phyloP scores from a whole-genome alignment of 1,284 basidiomycete species.

The Cryptococcus hybrid region DNA sequence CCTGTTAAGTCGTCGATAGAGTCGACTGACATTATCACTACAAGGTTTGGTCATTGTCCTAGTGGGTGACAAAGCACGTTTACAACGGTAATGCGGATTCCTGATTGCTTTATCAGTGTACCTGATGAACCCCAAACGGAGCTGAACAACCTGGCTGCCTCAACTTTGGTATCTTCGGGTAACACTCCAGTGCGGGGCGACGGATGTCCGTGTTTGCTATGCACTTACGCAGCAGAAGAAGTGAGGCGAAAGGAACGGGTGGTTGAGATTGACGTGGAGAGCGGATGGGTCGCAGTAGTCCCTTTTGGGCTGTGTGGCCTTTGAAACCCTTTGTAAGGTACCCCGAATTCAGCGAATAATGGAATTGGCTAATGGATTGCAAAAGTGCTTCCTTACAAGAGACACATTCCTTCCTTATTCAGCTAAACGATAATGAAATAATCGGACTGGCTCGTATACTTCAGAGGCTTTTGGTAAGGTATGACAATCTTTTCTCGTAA shows the following conservation, averaged over 20 bases:
- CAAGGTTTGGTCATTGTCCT: slow-evolving; percentile 77
- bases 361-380: too few species aligned
- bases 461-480: slow-evolving; percentile 66
- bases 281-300: slow-evolving; percentile 81
- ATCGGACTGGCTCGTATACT: slow-evolving; percentile 64
- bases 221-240: slow-evolving; percentile 80
- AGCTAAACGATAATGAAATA: slow-evolving; percentile 63
- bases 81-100: not conserved
- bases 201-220: slow-evolving; percentile 70
- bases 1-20: not conserved
- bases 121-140: slow-evolving; percentile 71
- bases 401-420: slow-evolving; percentile 69
- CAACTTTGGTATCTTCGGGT: slow-evolving; percentile 11
- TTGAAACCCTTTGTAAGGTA: slow-evolving; percentile 70
- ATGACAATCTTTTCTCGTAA: slow-evolving; percentile 72
- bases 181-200: slow-evolving; percentile 41
- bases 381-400: slow-evolving; percentile 70
- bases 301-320: slow-evolving; percentile 98
- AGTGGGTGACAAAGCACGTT: slow-evolving; percentile 25
- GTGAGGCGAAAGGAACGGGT: slow-evolving; percentile 62
- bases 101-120: slow-evolving; percentile 43
- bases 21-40: not conserved
- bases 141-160: slow-evolving; percentile 56
- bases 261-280: slow-evolving; percentile 62
- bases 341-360: too few species aligned